A percentile compares a stretch with the other conserved stretches of the same genome.
These are phyloP conservation scores for Nakazawaea ernobii DNA, from an alignment of 805 yeast genomes.

Conservation along the genomic window DNA sequence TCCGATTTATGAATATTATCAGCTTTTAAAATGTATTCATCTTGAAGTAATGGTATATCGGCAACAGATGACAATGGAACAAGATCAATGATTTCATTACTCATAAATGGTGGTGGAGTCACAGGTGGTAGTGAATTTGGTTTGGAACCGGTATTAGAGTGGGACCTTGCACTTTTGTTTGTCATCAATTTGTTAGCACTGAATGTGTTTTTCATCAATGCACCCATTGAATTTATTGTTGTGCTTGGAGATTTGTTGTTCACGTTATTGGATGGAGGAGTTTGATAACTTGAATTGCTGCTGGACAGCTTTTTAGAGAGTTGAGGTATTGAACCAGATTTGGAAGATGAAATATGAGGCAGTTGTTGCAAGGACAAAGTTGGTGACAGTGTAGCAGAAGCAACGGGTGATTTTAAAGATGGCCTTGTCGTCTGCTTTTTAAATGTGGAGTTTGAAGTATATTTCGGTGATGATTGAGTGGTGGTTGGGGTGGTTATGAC, in stretches of 20 bases:
- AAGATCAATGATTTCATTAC: constrained; percentile 20
- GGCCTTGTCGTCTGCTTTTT: not conserved
- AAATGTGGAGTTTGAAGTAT: not conserved
- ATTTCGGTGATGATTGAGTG: no score
- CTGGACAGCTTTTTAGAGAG: not conserved
- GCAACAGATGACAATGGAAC: constrained; percentile 15
- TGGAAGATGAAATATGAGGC: no score
- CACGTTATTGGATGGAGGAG: no score
- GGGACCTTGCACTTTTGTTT: not conserved
- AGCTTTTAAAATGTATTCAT: constrained; percentile 26
- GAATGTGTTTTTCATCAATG: constrained; percentile 6
- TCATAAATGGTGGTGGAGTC: not conserved
- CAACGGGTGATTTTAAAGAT: no score
- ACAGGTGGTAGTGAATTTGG: not conserved
- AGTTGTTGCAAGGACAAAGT: no score
- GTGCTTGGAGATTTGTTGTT: not conserved
- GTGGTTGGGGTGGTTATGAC: constrained; percentile 2
- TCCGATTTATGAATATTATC: constrained; percentile 29
- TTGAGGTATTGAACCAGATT: no score
- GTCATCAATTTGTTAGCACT: constrained; percentile 1
- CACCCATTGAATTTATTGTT: constrained; percentile 2
- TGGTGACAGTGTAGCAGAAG: no score
- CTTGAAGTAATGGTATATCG: constrained; percentile 15
- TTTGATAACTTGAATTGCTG: not conserved
- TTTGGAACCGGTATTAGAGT: not conserved